Conservation (phyloP, 2,329 filamentous ascomycete genomes). For the Onygenales sp. region DNA sequence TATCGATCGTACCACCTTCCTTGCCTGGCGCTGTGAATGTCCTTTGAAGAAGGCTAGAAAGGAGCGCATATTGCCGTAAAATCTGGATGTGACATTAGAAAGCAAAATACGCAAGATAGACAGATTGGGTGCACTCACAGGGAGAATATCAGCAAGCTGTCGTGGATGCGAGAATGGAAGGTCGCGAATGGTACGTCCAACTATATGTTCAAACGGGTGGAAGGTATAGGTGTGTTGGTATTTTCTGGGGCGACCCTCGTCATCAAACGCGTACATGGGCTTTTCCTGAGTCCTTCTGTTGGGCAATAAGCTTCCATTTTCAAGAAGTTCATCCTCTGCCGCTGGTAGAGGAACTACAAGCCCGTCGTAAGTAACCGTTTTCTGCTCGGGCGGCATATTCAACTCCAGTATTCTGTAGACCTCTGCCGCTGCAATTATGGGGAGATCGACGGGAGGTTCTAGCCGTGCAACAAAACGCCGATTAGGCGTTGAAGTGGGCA, state of each 20-base stretch:
- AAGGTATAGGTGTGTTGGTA: slow-evolving; percentile 35
- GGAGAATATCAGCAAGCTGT: slow-evolving; percentile 35
- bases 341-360: slow-evolving; percentile 22
- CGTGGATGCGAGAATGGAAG: slow-evolving; percentile 37
- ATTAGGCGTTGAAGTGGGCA: slow-evolving; percentile 29
- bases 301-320: slow-evolving; percentile 15
- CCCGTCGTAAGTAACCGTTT: slow-evolving; percentile 29
- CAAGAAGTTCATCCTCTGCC: slow-evolving; percentile 15
- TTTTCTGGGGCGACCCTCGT: slow-evolving; percentile 18
- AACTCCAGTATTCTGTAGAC: slow-evolving; percentile 32
- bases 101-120: not conserved
- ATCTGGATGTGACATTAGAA: slow-evolving; percentile 17
- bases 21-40: slow-evolving; percentile 20
- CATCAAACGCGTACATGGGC: slow-evolving; percentile 23
- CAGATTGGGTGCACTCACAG: slow-evolving; percentile 19
- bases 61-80: slow-evolving; percentile 35
- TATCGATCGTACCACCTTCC: slow-evolving; percentile 7
- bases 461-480: slow-evolving; percentile 36
- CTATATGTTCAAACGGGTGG: slow-evolving; percentile 31
- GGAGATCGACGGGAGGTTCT: slow-evolving; percentile 33
- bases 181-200: slow-evolving; percentile 31
- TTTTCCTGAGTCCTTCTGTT: slow-evolving; percentile 24
- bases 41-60: slow-evolving; percentile 30
- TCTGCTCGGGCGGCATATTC: slow-evolving; percentile 31
- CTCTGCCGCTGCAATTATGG: slow-evolving; percentile 30